phyloP scores from a whole-genome alignment of 164 flowering plant genomes.

The Tetracentron sinense region DNA sequence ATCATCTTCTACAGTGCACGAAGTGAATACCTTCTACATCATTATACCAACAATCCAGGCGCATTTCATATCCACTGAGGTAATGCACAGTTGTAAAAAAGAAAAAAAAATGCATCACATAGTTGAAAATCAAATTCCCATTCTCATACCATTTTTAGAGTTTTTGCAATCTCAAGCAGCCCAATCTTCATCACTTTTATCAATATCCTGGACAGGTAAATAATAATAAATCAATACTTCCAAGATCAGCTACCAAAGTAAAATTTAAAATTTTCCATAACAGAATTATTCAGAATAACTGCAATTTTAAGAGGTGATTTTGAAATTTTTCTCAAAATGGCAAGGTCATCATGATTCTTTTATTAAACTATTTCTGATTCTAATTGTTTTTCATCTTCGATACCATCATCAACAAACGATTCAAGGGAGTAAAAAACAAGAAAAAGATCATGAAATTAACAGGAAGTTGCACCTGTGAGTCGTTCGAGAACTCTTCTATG shows the following conservation, averaged over 20 bases:
- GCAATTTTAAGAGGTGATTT: not conserved
- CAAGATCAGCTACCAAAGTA: not conserved
- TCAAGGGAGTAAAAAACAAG: not conserved
- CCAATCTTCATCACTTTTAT: conserved; percentile 59
- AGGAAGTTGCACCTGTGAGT: conserved; percentile 37
- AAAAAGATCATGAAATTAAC: not conserved
- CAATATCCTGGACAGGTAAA: conserved; percentile 33
- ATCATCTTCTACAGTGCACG: too few species aligned
- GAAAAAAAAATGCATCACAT: not conserved
- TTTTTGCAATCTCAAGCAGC: conserved; percentile 26
- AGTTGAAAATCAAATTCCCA: not conserved
- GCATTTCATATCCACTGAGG: not conserved
- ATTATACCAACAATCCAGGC: not conserved
- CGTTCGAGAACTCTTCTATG: conserved; percentile 53
- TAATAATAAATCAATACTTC: not conserved
- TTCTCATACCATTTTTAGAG: not conserved
- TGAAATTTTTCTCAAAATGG: too few species aligned
- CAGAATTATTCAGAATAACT: not conserved
- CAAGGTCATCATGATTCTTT: too few species aligned
- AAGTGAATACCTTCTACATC: not conserved
- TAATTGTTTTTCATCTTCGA: not conserved
- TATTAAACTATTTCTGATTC: not conserved
- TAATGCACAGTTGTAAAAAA: not conserved
- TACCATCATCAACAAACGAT: not conserved
- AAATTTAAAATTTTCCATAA: not conserved